Percentiles rank a stretch among this genome's conserved stretches.
Conservation (phyloP, 257 asterid genomes). For the Orobanche coerulescens region DNA sequence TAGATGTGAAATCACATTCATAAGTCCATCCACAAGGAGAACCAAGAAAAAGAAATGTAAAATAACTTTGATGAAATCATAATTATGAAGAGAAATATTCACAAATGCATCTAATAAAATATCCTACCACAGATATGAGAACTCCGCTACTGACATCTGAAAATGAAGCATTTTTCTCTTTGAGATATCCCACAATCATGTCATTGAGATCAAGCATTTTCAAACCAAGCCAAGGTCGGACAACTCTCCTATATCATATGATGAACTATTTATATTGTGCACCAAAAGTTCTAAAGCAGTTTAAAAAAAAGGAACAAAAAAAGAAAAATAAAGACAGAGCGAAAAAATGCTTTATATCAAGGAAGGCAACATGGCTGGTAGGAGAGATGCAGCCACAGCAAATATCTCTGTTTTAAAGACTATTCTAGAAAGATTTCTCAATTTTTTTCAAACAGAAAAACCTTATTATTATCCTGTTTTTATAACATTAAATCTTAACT, state of each 20-base stretch:
- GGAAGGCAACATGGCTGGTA: neutral
- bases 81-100: slow-evolving; percentile 8
- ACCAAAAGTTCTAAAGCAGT: neutral
- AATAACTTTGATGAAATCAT: slow-evolving; percentile 1
- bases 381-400: neutral
- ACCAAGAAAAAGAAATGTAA: too few species aligned
- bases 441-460: neutral
- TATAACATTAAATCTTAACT: neutral
- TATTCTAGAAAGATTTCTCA: neutral
- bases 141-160: slow-evolving; percentile 67
- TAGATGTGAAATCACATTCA: neutral
- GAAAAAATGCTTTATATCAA: neutral
- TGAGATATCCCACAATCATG: slow-evolving; percentile 66
- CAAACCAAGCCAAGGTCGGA: slow-evolving; percentile 91
- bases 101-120: slow-evolving; percentile 9
- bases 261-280: slow-evolving; percentile 2
- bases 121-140: slow-evolving; percentile 74
- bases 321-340: neutral
- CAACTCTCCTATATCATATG: slow-evolving; percentile 65
- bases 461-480: neutral
- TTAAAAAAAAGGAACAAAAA: neutral
- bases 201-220: slow-evolving; percentile 89
- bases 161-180: slow-evolving; percentile 61
- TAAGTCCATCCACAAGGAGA: neutral
- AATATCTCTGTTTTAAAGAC: neutral